Evolutionary conservation across 371 early-diverging fungal species (phyloP), one percentile per base, ranked within the genome.

Genomic region (Saksenaea vasiformis): DNA sequence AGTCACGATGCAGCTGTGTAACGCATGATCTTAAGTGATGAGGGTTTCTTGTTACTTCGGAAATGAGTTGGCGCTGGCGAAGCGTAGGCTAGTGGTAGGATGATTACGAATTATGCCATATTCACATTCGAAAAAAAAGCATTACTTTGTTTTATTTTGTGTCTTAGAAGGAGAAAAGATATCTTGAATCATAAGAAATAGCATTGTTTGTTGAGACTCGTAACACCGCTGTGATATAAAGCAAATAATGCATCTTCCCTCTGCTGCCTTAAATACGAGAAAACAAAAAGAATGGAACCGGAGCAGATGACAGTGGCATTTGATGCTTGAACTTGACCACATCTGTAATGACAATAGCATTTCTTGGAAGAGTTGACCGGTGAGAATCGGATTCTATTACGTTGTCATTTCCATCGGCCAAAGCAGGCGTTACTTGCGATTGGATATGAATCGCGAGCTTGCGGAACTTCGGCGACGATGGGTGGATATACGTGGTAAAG

Each of bases 381-480:
- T 78, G 67, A 31, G 64, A 31, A 22, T 27, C 37, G 15, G 31
- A 19, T 1, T 22, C 19, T n/a, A 27, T 3, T 3, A 3, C 65
- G 54, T 11, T 64, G 61, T 26, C 73, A 65, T 64, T 65, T 62
- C 22, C 63, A 58, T 9, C n/a, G 44, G 55, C 26, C 56, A 41
- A 26, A 35, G 17, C 26, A 27, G 75, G 75, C 11, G 68, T 54
- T 60, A 82, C 84, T 63, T 87, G 87, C 5, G 88, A 82, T 38
- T 81, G 75, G 27, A 93, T 58, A 70, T 92, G 92, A 3, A 91
- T 80, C 8, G 88, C 85, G 15, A 93, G 68, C 57, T 90, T 87
- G 24, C 84, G 78, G n/a, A 79, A 76, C 24, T 71, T 41, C 1
- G 70, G 56, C 8, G 91, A 87, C 14, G 68, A 60, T 0, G 90